Base-by-base conservation (phyloP, 2,329 filamentous ascomycete species). In the Stemphylium vesicarium region DNA sequence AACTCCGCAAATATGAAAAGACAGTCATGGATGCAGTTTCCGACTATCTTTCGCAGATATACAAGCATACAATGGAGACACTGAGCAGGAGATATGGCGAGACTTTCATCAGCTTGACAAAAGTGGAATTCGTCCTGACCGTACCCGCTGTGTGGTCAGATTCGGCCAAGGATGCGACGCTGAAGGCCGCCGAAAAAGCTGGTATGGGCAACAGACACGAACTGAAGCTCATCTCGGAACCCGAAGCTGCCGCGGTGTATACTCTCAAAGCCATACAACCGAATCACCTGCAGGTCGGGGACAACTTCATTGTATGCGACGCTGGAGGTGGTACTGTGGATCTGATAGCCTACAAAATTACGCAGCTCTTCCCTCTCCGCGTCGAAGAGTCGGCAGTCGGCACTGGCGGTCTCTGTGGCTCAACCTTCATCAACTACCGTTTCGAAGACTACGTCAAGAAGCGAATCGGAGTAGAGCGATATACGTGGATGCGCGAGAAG, bases 331-430 rank as follows among this genome's bases (percentile, higher is more conserved):
- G 53, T 2, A 56, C 53, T 2, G 53, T 56, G 3, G 53, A 56
- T 12, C 12, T 56, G 37, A 94, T 94, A 59, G 89, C 90, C 0
- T 94, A 94, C 74, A 89, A 90, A 65, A 90, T 94, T 57, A 88
- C 88, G 46, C 89, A 89, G 2, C 73, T 92, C 7, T 85, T 85
- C 50, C 90, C 90, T 0, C 76, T 94, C 10, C 81, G 84, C 13
- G 88, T 94, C 0, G 88, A 92, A 64, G 90, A 94, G 71, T 91
- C 88, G 1, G 90, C 89, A 1, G 88, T 92, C 0, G 90, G 91
- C 13, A 92, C 89, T 0, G 90, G 91, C 15, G 89, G 88, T 0
- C 78, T 93, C 0, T 93, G 90, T 62, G 90, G 90, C 6, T 91
- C 88, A 56, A 89, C 88, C 0, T 92, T 94, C 57, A 78, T 94